Percentiles rank a stretch among this genome's conserved stretches.
phyloP scores from a whole-genome alignment of 164 flowering plant genomes.

The Dillenia turbinata region DNA sequence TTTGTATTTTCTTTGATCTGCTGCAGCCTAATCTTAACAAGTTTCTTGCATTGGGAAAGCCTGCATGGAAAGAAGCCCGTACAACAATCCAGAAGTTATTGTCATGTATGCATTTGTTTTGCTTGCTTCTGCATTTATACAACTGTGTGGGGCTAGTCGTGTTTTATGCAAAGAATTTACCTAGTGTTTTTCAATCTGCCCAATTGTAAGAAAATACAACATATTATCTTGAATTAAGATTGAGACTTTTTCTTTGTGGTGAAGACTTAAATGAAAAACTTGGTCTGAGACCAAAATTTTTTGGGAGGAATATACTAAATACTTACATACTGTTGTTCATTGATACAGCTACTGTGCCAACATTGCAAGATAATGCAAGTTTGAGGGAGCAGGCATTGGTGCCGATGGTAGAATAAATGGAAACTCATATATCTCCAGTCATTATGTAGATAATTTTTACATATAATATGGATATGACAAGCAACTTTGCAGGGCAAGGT shows the following conservation, averaged over 20 bases:
- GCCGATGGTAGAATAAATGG: constrained; percentile 50
- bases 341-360: constrained; percentile 68
- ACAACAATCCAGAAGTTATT: constrained; percentile 74
- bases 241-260: background rate
- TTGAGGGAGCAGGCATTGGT: constrained; percentile 69
- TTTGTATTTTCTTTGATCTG: constrained; percentile 5
- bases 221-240: background rate
- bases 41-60: constrained; percentile 77
- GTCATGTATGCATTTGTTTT: constrained; percentile 42
- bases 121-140: too few relatives aligned
- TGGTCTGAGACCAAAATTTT: background rate
- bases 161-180: too few relatives aligned
- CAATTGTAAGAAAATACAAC: background rate
- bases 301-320: too few relatives aligned
- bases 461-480: background rate
- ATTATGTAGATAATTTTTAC: background rate
- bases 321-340: background rate
- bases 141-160: too few relatives aligned
- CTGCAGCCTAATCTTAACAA: constrained; percentile 81
- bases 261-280: background rate
- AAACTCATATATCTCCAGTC: background rate
- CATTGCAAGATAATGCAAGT: constrained; percentile 67
- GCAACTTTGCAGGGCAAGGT: constrained; percentile 46
- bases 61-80: constrained; percentile 99
- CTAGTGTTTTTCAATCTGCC: too few relatives aligned